Conservation (phyloP, 1,284 basidiomycete species). For the Lentinula novae-zelandiae region DNA sequence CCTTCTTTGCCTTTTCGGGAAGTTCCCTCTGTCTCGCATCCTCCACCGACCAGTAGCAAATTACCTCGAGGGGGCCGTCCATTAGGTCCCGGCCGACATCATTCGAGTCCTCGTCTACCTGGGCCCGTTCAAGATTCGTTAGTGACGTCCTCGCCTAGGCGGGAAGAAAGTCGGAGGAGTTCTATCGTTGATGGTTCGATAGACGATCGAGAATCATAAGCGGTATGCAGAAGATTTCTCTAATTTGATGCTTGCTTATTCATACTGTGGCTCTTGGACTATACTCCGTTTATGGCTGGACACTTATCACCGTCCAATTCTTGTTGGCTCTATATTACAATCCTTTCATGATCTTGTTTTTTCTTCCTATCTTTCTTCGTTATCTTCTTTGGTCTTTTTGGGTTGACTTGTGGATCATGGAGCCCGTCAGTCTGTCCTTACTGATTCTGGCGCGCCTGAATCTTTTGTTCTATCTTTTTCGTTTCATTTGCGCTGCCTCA, state of each 20-base stretch:
- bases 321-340: slow-evolving; percentile 15
- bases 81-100: slow-evolving; percentile 24
- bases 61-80: slow-evolving; percentile 20
- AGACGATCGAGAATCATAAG: slow-evolving; percentile 23
- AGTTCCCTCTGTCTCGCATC: slow-evolving; percentile 18
- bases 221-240: slow-evolving; percentile 3
- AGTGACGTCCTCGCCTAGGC: slow-evolving; percentile 13
- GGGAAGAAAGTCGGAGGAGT: slow-evolving; percentile 28
- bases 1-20: slow-evolving; percentile 31
- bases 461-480: background rate
- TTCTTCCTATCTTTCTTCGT: slow-evolving; percentile 7
- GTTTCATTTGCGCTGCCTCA: background rate
- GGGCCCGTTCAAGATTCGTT: slow-evolving; percentile 11
- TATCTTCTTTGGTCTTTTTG: slow-evolving; percentile 4
- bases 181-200: slow-evolving; percentile 32
- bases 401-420: slow-evolving; percentile 7
- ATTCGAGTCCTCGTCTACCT: slow-evolving; percentile 16
- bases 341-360: slow-evolving; percentile 1
- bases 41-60: slow-evolving; percentile 19
- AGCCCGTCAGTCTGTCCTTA: slow-evolving; percentile 9
- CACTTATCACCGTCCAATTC: slow-evolving; percentile 8
- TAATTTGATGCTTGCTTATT: background rate
- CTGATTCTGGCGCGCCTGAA: background rate
- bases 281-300: background rate
- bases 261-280: background rate